Conservation (phyloP, 2,329 filamentous ascomycete species). For the Penicillium sp. region DNA sequence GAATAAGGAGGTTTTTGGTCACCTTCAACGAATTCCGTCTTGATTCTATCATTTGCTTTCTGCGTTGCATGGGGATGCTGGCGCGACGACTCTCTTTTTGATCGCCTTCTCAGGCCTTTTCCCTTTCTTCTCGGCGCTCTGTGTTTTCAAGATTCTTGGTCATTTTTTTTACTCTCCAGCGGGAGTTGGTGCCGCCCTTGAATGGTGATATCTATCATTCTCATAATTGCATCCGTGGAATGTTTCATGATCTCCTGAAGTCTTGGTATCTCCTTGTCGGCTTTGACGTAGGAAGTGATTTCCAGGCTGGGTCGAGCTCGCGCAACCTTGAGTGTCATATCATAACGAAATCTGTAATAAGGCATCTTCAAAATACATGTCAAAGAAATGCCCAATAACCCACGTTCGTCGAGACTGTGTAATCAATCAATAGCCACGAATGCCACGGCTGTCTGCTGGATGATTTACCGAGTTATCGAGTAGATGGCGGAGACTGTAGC, state of each 20-base stretch:
- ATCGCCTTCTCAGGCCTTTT: constrained; percentile 15
- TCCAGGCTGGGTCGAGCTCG: too few species aligned
- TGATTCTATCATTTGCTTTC: constrained; percentile 19
- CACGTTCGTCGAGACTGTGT: background rate
- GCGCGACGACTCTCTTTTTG: constrained; percentile 24
- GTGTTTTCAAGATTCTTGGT: constrained; percentile 24
- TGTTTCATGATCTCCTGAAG: background rate
- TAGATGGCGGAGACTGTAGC: background rate
- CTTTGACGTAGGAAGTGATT: background rate
- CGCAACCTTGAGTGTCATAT: too few species aligned
- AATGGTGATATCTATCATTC: constrained; percentile 18
- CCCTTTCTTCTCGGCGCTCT: constrained; percentile 21
- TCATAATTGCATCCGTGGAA: constrained; percentile 14
- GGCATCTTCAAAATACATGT: too few species aligned
- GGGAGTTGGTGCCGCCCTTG: constrained; percentile 39
- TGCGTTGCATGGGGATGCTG: constrained; percentile 41
- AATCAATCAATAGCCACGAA: background rate
- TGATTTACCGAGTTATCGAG: background rate
- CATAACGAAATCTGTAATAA: too few species aligned
- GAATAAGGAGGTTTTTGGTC: background rate
- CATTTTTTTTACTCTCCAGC: constrained; percentile 35
- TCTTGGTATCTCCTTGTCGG: background rate
- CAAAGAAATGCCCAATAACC: background rate
- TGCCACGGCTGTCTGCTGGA: background rate
- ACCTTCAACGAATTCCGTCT: constrained; percentile 33